Percentiles rank a stretch among this genome's conserved stretches.
phyloP scores from a whole-genome alignment of 2,329 filamentous ascomycete species.

The Stagonosporopsis chrysanthemi region DNA sequence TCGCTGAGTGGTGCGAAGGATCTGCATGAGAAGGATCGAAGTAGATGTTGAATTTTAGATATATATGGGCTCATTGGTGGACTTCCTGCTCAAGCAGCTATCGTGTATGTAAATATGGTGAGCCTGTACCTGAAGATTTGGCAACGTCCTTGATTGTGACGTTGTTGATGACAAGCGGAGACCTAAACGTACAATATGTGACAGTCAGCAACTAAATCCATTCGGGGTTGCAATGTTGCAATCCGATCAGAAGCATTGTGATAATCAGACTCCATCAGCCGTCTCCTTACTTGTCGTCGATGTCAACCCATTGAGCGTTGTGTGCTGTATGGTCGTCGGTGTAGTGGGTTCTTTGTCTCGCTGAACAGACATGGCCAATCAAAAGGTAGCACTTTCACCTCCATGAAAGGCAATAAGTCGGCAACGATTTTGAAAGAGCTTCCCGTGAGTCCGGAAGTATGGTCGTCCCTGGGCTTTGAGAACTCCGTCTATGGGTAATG shows the following conservation, averaged over 20 bases:
- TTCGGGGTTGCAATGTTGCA: not conserved
- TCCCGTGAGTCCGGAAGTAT: not conserved
- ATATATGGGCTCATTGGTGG: not conserved
- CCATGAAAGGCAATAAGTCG: not conserved
- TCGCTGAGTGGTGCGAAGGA: not conserved
- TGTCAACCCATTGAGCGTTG: not conserved
- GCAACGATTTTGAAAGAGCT: not conserved
- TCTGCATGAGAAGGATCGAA: not conserved
- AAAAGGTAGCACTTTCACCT: not conserved
- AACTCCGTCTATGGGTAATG: not conserved
- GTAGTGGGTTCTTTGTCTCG: not conserved
- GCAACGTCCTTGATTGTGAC: not conserved
- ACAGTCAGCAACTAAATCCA: not conserved
- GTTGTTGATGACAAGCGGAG: not conserved
- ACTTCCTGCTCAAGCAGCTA: not conserved
- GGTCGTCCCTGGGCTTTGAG: not conserved
- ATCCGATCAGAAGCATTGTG: not conserved
- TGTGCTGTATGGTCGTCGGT: not conserved
- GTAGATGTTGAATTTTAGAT: not conserved
- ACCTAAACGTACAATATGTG: not conserved
- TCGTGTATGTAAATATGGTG: not conserved
- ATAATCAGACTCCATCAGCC: not conserved
- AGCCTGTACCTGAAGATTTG: not conserved
- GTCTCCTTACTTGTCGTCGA: not conserved
- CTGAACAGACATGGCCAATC: not conserved